phyloP scores from a whole-genome alignment of 768 basidiomycete species.

The Nidularia sp. region DNA sequence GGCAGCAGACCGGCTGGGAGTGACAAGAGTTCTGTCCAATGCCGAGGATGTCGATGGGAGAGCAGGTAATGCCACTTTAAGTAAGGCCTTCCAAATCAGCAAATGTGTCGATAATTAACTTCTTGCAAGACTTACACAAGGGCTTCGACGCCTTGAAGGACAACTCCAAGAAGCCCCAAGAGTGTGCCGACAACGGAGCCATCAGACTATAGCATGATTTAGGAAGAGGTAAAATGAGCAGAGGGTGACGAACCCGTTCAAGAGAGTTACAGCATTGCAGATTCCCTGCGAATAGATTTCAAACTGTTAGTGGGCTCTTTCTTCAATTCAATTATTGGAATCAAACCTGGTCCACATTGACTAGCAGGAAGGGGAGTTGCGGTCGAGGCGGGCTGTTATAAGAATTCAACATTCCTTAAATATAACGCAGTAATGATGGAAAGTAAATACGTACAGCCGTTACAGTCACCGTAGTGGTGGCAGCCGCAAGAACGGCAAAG shows the following conservation, averaged over 20 bases:
- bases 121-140: constrained; percentile 14
- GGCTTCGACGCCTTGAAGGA: constrained; percentile 19
- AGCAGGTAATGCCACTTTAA: constrained; percentile 23
- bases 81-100: too few relatives aligned
- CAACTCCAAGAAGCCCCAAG: constrained; percentile 18
- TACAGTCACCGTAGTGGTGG: constrained; percentile 13
- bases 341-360: too few relatives aligned
- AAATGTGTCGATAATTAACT: background rate
- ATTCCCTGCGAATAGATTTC: constrained; percentile 12
- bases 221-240: too few relatives aligned
- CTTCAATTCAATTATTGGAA: too few relatives aligned
- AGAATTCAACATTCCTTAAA: background rate
- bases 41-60: constrained; percentile 20
- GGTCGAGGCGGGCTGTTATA: constrained; percentile 7
- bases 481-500: constrained; percentile 15
- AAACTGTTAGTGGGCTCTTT: too few relatives aligned
- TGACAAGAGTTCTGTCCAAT: constrained; percentile 19
- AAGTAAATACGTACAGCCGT: constrained; percentile 5
- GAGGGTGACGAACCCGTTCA: constrained; percentile 14
- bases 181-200: constrained; percentile 13
- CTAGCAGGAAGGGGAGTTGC: constrained; percentile 11
- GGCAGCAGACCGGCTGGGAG: constrained; percentile 35
- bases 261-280: constrained; percentile 20
- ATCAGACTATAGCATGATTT: constrained; percentile 18
- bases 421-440: background rate